Conservation (phyloP, 164 flowering plant species). For the Umbellularia californica region DNA sequence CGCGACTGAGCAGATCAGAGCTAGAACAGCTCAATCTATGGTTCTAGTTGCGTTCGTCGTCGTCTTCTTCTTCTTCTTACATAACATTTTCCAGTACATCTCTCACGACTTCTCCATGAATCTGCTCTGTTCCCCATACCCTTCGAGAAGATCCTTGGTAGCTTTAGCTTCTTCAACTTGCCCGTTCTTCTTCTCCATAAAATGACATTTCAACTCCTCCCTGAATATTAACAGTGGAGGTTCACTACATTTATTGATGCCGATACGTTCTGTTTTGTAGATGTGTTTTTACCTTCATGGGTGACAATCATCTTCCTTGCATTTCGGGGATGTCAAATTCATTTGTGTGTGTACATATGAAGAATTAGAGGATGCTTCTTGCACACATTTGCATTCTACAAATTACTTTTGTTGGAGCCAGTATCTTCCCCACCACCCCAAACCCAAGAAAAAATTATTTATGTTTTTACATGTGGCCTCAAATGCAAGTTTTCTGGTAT, state of each 20-base stretch:
- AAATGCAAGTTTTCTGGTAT: no score
- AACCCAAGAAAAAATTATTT: no score
- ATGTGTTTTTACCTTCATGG: slow-evolving; percentile 52
- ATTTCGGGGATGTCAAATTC: no score
- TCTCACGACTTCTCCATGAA: slow-evolving; percentile 20
- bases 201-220: slow-evolving; percentile 28
- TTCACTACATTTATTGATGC: slow-evolving; percentile 19
- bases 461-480: no score
- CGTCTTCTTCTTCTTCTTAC: slow-evolving; percentile 25
- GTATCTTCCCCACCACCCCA: no score
- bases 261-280: slow-evolving; percentile 23
- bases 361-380: no score
- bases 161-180: slow-evolving; percentile 44
- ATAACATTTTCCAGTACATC: slow-evolving; percentile 9
- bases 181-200: slow-evolving; percentile 42
- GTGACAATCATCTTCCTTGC: slow-evolving; percentile 47
- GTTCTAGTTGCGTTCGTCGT: slow-evolving; percentile 41
- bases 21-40: slow-evolving; percentile 72
- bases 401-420: no score
- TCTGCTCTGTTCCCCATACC: slow-evolving; percentile 28
- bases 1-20: slow-evolving; percentile 76
- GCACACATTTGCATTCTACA: no score
- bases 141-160: slow-evolving; percentile 38
- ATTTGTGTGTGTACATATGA: no score
- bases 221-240: neutral